Conservation (phyloP, 148 eudicot species). For the Cornus suecica region DNA sequence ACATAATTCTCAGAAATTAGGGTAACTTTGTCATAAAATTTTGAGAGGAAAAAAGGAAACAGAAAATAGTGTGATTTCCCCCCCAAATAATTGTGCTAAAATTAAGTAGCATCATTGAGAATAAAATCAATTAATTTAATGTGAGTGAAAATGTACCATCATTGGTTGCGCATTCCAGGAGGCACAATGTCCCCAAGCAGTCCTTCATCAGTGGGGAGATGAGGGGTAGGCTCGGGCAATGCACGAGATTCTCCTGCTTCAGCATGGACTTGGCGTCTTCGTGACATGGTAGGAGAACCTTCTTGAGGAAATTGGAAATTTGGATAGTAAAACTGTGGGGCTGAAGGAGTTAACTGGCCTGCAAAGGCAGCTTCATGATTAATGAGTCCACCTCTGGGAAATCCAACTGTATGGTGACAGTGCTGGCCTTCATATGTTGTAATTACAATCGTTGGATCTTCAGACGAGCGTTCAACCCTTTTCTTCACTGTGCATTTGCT, state of each 20-base stretch:
- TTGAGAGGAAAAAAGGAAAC: neutral
- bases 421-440: conserved; percentile 98
- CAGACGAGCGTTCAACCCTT: conserved; percentile 82
- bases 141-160: conserved; percentile 12
- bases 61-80: too few relatives aligned
- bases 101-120: too few relatives aligned
- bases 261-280: conserved; percentile 19
- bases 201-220: conserved; percentile 41
- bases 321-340: conserved; percentile 31
- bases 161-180: conserved; percentile 57
- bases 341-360: conserved; percentile 33
- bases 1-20: too few relatives aligned
- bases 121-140: too few relatives aligned
- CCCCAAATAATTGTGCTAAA: too few relatives aligned
- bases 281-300: conserved; percentile 18
- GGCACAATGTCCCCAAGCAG: conserved; percentile 88
- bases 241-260: conserved; percentile 18
- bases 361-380: conserved; percentile 47
- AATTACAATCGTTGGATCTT: conserved; percentile 76
- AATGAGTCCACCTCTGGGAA: conserved; percentile 55
- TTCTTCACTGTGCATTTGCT: conserved; percentile 91
- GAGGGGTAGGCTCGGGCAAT: conserved; percentile 13
- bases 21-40: neutral
- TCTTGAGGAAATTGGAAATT: conserved; percentile 37
- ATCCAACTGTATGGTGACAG: conserved; percentile 79